Base-by-base conservation (phyloP, 352 stramenopile genomes). In the Phytophthora citricola region DNA sequence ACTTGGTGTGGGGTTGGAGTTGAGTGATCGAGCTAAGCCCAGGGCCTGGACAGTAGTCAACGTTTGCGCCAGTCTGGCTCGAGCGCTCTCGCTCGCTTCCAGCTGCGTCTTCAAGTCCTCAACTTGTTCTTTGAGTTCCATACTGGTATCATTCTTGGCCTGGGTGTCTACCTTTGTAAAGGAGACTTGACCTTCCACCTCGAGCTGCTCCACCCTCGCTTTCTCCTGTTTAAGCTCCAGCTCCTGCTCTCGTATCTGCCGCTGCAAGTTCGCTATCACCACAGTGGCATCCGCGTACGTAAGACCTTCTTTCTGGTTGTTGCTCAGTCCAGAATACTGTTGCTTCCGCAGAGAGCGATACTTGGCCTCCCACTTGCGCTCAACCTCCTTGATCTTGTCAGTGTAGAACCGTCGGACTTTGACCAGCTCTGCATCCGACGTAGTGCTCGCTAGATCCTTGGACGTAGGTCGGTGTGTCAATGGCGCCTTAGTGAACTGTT, bases 331-430 rank as follows among this genome's bases (percentile, higher is more conserved):
- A 41, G 62, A 58, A 41, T 63, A 79, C 22, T 76, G 66, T 40
- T 88, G 80, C 51, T 85, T 89, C 27, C 76, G 78, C n/a, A 88
- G 40, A 9, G 79, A 61, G 4, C 78, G 75, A 57, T 87, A 88
- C 50, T 91, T 92, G 45, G 75, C 65, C 38, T 89, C 81, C 86
- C 82, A 93, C 53, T 89, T 92, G 34, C 73, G 74, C 67, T 94
- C 81, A 10, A 93, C 15, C 44, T 91, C 84, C 62, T 91, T 89
- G 24, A 92, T 83, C 58, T 94, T 94, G 43, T 85, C 75, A 0
- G 71, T 74, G 65, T 92, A 94, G 29, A 94, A 93, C n/a, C 71
- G 69, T 17, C 84, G 82, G 2, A 94, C 75, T 32, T 83, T 82
- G 31, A 75, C 53, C 4, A 87, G 41, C 39, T 89, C 78, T 24